phyloP scores from a whole-genome alignment of 192 early-diverging fungal species.

The Kappamyces sp. region DNA sequence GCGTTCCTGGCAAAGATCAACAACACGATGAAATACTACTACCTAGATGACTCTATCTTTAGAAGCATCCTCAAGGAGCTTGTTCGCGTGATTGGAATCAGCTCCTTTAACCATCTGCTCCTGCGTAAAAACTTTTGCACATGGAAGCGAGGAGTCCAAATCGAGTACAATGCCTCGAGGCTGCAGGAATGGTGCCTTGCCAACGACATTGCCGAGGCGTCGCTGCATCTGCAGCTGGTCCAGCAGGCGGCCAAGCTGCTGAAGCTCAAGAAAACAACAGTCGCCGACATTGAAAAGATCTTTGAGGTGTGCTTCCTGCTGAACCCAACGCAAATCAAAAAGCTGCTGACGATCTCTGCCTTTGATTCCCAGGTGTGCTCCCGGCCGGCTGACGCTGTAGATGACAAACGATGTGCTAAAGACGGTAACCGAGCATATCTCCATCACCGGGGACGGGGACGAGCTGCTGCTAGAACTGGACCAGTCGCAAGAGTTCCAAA shows the following conservation, averaged over 20 bases:
- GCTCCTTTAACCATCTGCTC: conserved; percentile 93
- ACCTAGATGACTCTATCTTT: conserved; percentile 82
- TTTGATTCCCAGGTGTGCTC: conserved; percentile 56
- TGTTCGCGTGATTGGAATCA: conserved; percentile 86
- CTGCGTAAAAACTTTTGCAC: conserved; percentile 98
- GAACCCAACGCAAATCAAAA: conserved; percentile 82
- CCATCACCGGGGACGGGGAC: conserved; percentile 66
- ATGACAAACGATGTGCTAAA: conserved; percentile 54
- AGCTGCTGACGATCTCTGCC: conserved; percentile 79
- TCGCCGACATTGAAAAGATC: conserved; percentile 78
- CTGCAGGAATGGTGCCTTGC: conserved; percentile 91
- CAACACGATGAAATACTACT: conserved; percentile 95
- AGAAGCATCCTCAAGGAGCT: conserved; percentile 91
- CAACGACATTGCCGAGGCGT: conserved; percentile 67
- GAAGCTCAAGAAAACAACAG: conserved; percentile 68
- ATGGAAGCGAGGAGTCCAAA: conserved; percentile 97
- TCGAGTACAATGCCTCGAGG: conserved; percentile 85
- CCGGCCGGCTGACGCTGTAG: neutral
- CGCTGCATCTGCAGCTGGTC: conserved; percentile 70
- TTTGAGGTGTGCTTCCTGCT: conserved; percentile 86
- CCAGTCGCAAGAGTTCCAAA: neutral
- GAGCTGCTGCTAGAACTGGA: conserved; percentile 60
- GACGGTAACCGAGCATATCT: conserved; percentile 63
- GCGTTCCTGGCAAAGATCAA: conserved; percentile 89
- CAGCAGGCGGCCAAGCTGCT: conserved; percentile 84